Conservation (phyloP, 2,329 filamentous ascomycete species). For the Neofusicoccum kwambonambiense region DNA sequence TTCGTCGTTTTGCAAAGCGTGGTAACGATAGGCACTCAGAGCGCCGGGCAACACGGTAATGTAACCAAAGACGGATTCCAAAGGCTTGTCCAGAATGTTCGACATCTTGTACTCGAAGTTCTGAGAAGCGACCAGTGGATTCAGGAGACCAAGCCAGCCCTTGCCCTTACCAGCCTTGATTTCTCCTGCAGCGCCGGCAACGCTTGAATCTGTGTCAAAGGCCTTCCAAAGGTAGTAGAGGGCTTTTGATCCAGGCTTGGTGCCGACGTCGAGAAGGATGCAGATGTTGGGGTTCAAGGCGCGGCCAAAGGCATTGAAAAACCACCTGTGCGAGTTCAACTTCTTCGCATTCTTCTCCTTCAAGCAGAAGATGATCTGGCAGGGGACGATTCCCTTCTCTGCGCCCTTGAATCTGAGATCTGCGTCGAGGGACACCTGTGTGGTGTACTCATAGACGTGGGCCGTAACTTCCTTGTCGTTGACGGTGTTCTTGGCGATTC, state of each 20-base stretch:
- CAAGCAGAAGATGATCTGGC: conserved; percentile 96
- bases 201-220: conserved; percentile 95
- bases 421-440: conserved; percentile 91
- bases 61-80: conserved; percentile 97
- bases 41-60: conserved; percentile 96
- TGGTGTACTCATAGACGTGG: conserved; percentile 98
- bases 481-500: conserved; percentile 97
- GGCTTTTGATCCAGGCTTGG: conserved; percentile 81
- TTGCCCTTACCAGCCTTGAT: conserved; percentile 97
- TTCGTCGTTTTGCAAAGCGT: conserved; percentile 93
- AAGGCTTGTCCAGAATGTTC: conserved; percentile 95
- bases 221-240: conserved; percentile 99
- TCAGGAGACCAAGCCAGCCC: conserved; percentile 77
- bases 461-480: conserved; percentile 94
- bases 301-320: conserved; percentile 96
- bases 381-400: conserved; percentile 97
- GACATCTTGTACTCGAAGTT: conserved; percentile 99
- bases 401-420: conserved; percentile 98
- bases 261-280: conserved; percentile 94
- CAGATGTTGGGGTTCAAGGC: conserved; percentile 94
- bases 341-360: conserved; percentile 99
- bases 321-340: conserved; percentile 97
- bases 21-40: conserved; percentile 91
- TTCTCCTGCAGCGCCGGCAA: conserved; percentile 93
- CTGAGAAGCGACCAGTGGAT: conserved; percentile 92